Evolutionary conservation across 2,329 filamentous ascomycete genomes (phyloP).

Genomic region (Thielaviopsis musarum): DNA sequence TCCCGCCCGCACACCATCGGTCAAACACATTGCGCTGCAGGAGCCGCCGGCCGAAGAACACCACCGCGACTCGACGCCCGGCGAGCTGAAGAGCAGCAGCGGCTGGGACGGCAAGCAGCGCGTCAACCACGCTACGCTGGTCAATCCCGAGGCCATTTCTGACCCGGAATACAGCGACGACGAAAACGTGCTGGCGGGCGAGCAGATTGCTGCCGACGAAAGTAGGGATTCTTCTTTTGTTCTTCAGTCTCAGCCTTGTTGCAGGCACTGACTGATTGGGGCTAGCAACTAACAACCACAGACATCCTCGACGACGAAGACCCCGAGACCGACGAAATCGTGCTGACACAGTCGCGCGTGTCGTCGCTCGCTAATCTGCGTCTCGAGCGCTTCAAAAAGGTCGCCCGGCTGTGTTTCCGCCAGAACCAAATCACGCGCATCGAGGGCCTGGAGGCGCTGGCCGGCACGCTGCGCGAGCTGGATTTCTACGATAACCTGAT

Average conservation of each 20-base stretch:
- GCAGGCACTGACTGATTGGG: too few relatives aligned
- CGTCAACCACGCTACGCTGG: slow-evolving; percentile 44
- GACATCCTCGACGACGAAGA: slow-evolving; percentile 46
- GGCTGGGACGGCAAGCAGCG: slow-evolving; percentile 78
- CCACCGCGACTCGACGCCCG: slow-evolving; percentile 19
- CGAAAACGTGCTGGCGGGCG: slow-evolving; percentile 49
- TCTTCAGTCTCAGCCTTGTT: neutral
- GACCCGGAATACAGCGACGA: slow-evolving; percentile 73
- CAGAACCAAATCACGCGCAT: slow-evolving; percentile 80
- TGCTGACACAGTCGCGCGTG: slow-evolving; percentile 77
- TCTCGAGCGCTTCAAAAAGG: slow-evolving; percentile 68
- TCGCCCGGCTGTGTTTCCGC: slow-evolving; percentile 68
- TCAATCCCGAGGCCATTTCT: slow-evolving; percentile 66
- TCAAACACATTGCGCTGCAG: slow-evolving; percentile 30
- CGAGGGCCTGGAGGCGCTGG: slow-evolving; percentile 52
- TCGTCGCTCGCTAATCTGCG: slow-evolving; percentile 57
- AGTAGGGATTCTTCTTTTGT: slow-evolving; percentile 28
- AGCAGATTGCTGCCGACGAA: slow-evolving; percentile 69
- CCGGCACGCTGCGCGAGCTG: slow-evolving; percentile 57
- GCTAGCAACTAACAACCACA: slow-evolving; percentile 17
- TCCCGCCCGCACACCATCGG: neutral
- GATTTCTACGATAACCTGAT: slow-evolving; percentile 97
- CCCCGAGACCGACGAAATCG: slow-evolving; percentile 56
- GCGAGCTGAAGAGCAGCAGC: slow-evolving; percentile 39
- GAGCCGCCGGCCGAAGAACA: slow-evolving; percentile 19